phyloP scores from a whole-genome alignment of 2,329 filamentous ascomycete species.

The Colletotrichum sp. region DNA sequence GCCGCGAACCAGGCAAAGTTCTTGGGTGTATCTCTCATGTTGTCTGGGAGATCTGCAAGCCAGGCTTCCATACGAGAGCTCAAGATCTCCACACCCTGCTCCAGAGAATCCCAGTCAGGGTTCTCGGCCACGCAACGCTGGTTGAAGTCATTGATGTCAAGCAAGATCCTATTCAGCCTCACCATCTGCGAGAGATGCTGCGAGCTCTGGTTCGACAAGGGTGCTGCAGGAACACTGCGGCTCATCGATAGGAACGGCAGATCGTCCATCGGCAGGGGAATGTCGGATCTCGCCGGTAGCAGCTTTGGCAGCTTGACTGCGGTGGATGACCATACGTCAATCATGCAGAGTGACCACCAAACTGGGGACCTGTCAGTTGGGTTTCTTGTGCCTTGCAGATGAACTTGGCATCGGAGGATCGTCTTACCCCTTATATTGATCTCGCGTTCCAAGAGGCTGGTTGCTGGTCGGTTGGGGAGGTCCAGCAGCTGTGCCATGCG shows the following conservation, averaged over 20 bases:
- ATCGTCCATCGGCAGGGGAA: conserved; percentile 41
- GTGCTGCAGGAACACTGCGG: neutral
- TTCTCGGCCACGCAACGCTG: conserved; percentile 30
- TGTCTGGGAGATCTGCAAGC: conserved; percentile 35
- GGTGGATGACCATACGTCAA: conserved; percentile 27
- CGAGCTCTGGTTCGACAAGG: conserved; percentile 16
- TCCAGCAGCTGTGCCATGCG: conserved; percentile 38
- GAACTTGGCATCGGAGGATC: neutral
- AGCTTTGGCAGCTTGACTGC: conserved; percentile 26
- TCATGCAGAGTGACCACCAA: conserved; percentile 27
- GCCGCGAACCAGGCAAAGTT: conserved; percentile 41
- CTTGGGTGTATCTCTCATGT: conserved; percentile 39
- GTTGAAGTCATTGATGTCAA: conserved; percentile 44
- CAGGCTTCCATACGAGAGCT: conserved; percentile 37
- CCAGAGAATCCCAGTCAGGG: conserved; percentile 31
- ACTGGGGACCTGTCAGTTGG: conserved; percentile 17
- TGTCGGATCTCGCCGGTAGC: conserved; percentile 22
- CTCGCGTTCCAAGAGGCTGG: conserved; percentile 34
- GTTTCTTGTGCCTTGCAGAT: conserved; percentile 9
- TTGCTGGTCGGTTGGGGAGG: conserved; percentile 31
- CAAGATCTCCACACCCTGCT: conserved; percentile 30
- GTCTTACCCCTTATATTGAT: conserved; percentile 33
- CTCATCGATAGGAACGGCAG: conserved; percentile 31
- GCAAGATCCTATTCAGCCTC: conserved; percentile 35
- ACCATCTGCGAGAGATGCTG: conserved; percentile 34